These are phyloP conservation scores for Lactarius hengduanensis DNA, from an alignment of 768 basidiomycete genomes.

Conservation along the genomic window DNA sequence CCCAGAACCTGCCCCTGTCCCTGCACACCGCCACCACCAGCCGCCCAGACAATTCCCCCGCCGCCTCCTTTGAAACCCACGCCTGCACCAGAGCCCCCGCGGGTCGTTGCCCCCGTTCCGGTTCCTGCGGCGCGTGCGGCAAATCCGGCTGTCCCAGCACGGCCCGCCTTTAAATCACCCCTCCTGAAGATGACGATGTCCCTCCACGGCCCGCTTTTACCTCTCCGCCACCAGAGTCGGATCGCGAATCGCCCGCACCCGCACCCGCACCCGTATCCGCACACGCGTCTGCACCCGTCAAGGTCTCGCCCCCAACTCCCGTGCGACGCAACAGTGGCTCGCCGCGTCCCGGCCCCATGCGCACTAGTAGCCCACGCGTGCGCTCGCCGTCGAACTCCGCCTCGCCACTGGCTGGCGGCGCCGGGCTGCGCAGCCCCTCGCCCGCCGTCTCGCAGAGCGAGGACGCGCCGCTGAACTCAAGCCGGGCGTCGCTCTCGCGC, in stretches of 20 bases:
- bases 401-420: conserved; percentile 11
- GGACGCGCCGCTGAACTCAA: conserved; percentile 21
- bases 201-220: conserved; percentile 36
- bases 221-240: conserved; percentile 33
- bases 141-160: conserved; percentile 30
- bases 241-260: conserved; percentile 12
- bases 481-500: conserved; percentile 25
- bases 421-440: conserved; percentile 18
- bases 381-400: conserved; percentile 25
- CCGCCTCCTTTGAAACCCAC: conserved; percentile 15
- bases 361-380: conserved; percentile 36
- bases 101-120: conserved; percentile 30
- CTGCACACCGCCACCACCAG: conserved; percentile 30
- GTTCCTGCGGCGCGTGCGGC: conserved; percentile 28
- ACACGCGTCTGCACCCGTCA: conserved; percentile 35
- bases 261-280: background rate
- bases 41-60: conserved; percentile 7
- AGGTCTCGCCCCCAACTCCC: conserved; percentile 48
- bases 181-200: conserved; percentile 54
- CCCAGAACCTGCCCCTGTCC: conserved; percentile 34
- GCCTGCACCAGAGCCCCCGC: conserved; percentile 23
- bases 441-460: conserved; percentile 19
- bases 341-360: conserved; percentile 37
- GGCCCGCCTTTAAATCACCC: conserved; percentile 63
- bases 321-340: conserved; percentile 50